Evolutionary conservation across 495 filamentous ascomycete genomes (phyloP).

Genomic region (Aspergillus biplanus): DNA sequence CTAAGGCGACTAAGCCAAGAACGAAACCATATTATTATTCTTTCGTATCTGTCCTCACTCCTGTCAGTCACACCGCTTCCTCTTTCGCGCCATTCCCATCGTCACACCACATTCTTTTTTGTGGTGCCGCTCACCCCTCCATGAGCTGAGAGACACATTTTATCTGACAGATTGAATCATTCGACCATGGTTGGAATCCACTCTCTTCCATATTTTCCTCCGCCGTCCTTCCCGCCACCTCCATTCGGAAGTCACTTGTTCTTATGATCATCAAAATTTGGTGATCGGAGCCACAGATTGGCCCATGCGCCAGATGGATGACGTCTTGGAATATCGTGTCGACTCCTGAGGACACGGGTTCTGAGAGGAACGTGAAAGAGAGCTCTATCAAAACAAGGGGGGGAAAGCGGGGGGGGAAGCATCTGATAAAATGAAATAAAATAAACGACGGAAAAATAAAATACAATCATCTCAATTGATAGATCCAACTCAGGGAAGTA

Average conservation of each 20-base stretch:
- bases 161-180: constrained; percentile 23
- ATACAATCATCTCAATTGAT: not conserved
- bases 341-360: constrained; percentile 7
- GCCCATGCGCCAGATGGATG: constrained; percentile 17
- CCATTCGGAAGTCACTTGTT: constrained; percentile 20
- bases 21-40: not conserved
- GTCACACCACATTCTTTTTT: constrained; percentile 30
- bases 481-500: not conserved
- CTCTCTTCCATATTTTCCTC: constrained; percentile 12
- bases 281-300: constrained; percentile 18
- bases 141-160: not conserved
- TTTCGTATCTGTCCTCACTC: constrained; percentile 9
- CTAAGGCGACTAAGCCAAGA: not conserved
- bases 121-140: constrained; percentile 19
- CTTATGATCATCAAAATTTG: constrained; percentile 24
- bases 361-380: constrained; percentile 8
- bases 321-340: constrained; percentile 19
- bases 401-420: not conserved
- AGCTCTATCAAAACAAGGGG: not conserved
- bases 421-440: not conserved
- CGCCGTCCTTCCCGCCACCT: not conserved
- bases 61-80: constrained; percentile 31
- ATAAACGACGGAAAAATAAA: constrained; percentile 1
- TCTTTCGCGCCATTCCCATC: constrained; percentile 9
- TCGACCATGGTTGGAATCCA: constrained; percentile 27